These are phyloP conservation scores for Acaromyces ingoldii DNA, from an alignment of 1,284 basidiomycete species.

Conservation along the genomic window DNA sequence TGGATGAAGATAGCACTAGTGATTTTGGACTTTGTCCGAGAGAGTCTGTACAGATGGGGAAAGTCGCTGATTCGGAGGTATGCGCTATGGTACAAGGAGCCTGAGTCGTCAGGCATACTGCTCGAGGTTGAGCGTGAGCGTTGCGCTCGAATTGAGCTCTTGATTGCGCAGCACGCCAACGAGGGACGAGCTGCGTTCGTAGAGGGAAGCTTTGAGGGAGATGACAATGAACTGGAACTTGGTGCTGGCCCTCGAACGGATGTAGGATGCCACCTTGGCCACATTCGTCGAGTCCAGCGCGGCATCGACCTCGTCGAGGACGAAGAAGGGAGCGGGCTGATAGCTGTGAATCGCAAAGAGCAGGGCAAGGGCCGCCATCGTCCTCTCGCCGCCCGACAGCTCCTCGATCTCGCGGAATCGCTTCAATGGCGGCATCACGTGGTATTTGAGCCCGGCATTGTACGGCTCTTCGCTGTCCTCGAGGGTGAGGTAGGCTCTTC, in stretches of 20 bases:
- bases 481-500: conserved; percentile 88
- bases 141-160: conserved; percentile 79
- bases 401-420: conserved; percentile 99
- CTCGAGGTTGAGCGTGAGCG: conserved; percentile 77
- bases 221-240: conserved; percentile 95
- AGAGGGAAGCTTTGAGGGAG: conserved; percentile 72
- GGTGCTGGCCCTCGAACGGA: conserved; percentile 52
- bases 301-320: conserved; percentile 95
- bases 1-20: too few species aligned
- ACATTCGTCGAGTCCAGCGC: conserved; percentile 60
- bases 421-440: conserved; percentile 95
- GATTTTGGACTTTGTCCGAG: too few species aligned
- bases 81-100: too few species aligned
- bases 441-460: conserved; percentile 89
- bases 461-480: conserved; percentile 99
- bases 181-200: conserved; percentile 82
- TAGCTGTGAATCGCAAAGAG: conserved; percentile 90
- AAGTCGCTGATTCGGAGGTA: too few species aligned
- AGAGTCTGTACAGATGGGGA: too few species aligned
- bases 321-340: conserved; percentile 97
- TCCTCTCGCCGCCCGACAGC: conserved; percentile 95
- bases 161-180: conserved; percentile 85
- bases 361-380: conserved; percentile 89
- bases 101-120: conserved; percentile 26
- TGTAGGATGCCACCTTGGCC: conserved; percentile 46